Base-by-base conservation (phyloP, 2,329 filamentous ascomycete species). In the Ceratocystis papillata region DNA sequence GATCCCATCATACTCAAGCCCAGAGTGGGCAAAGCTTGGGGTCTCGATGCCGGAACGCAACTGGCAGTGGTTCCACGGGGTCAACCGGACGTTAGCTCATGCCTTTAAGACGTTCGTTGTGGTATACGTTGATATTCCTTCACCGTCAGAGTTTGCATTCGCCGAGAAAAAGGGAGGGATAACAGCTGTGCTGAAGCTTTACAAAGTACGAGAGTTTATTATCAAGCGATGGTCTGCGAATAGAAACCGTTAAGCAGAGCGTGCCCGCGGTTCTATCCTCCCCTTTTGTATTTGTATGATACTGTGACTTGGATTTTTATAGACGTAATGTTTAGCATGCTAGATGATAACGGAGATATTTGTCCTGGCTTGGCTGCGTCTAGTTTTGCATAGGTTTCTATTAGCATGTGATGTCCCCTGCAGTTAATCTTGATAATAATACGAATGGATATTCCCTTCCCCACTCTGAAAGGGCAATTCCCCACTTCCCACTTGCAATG, bases 81-180 rank as follows among this genome's bases (percentile, higher is more conserved):
- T 96, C 57, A 95, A 96, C 70, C 84, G 94, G 7, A 92, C 97
- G 17, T 85, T 97, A 71, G 87, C 87, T 1, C 90, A 96, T 71
- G 94, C 96, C 4, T 84, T 87, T 73, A 99, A 99, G 80, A 96
- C 86, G 62, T 75, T 99, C 70, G 86, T 97, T 46, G 74, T 99
- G 41, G 87, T 89, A 50, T 99, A 96, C 73, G 92, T 99, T 12
- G 92, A 97, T 69, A 81, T 99, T 4, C 94, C 94, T 1, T 81
- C 87, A 2, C 88, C 89, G 1, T 72, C 79, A 17, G 76, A 77
- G 60, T 76, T 78, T 33, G 74, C 77, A 1, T 74, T 75, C 45
- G 78, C 78, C 17, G 71, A 77, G 17, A 74, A 75, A 66, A 72
- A 78, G 30, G 53, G 53, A 4, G 84, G 89, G 67, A 80, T 94